phyloP scores from a whole-genome alignment of 2,329 filamentous ascomycete genomes.

The Arthrobotrys sinensis region DNA sequence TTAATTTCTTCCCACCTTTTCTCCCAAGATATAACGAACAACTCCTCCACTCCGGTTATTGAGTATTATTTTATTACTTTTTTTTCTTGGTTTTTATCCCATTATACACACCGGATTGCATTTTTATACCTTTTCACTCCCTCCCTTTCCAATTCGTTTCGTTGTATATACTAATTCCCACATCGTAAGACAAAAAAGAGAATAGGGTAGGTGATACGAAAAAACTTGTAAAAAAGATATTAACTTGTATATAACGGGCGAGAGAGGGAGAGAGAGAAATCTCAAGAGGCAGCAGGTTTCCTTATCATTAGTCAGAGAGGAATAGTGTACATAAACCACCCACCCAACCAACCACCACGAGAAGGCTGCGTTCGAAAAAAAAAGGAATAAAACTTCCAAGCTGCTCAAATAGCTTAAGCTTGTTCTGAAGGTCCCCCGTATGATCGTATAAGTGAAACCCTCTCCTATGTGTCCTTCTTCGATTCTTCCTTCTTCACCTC shows the following conservation, averaged over 20 bases:
- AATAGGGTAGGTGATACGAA: not conserved
- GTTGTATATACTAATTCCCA: conserved; percentile 13
- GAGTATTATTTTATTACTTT: not conserved
- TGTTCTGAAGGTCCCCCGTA: not conserved
- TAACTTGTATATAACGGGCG: conserved; percentile 4
- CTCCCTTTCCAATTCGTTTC: conserved; percentile 19
- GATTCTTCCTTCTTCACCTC: not conserved
- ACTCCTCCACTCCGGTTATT: conserved; percentile 26
- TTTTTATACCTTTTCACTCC: not conserved
- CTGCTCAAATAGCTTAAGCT: not conserved
- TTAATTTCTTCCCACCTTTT: not conserved
- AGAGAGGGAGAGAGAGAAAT: not conserved
- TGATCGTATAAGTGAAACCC: not conserved
- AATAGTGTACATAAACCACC: conserved; percentile 21
- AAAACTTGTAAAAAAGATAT: conserved; percentile 3
- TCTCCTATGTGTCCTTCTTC: conserved; percentile 26
- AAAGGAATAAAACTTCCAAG: not conserved
- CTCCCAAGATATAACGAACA: conserved; percentile 11
- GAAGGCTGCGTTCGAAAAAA: not conserved
- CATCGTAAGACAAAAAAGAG: conserved; percentile 1
- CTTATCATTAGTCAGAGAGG: not conserved
- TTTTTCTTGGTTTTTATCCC: not conserved
- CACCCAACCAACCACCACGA: not conserved
- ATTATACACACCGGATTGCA: conserved; percentile 16
- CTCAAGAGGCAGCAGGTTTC: not conserved